Base-by-base conservation (phyloP, 306 rosid species). In the Quillaja saponaria region DNA sequence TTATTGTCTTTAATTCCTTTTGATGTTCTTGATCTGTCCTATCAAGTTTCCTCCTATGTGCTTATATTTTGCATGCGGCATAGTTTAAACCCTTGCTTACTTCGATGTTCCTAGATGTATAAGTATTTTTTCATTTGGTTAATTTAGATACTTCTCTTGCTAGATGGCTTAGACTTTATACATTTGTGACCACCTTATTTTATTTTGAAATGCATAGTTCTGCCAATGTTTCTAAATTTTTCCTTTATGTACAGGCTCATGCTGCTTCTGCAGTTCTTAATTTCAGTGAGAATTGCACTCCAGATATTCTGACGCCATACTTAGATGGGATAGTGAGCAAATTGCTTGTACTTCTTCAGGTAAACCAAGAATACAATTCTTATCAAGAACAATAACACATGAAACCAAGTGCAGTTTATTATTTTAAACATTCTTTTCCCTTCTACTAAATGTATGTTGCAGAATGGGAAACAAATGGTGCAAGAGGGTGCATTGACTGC, bases 201-300 rank as follows among this genome's bases (percentile, higher is more conserved):
- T 47, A 46, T 21, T 35, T n/a, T 46, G 12, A 25, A 25, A 38
- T 6, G 6, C 2, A 66, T 33, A 34, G 18, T 31, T 4, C 49
- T 34, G 19, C 63, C 12, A 35, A 47, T 63, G 42, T 63, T 10
- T 49, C 37, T 37, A 37, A 11, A 47, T 19, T 13, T 21, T 61
- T 49, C 66, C 44, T 58, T 17, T 46, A 31, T 63, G 19, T 71
- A 64, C 88, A 94, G 97, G 99, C 99, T 56, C 99, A 94, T 78
- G 99, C 99, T 77, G 99, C 99, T 71, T 94, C 99, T 58, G 97
- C 99, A 12, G 95, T 94, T 67, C 97, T 94, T 69, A 94, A 94
- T 82, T 94, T 94, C 91, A 94, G 96, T 44, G 97, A 94, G 78
- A 94, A 94, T 65, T 94, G 99, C 68, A 90, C 96, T 51, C 96